A percentile compares a stretch with the other conserved stretches of the same genome.
Conservation (phyloP, 148 eudicot species). For the Limonium bicolor region DNA sequence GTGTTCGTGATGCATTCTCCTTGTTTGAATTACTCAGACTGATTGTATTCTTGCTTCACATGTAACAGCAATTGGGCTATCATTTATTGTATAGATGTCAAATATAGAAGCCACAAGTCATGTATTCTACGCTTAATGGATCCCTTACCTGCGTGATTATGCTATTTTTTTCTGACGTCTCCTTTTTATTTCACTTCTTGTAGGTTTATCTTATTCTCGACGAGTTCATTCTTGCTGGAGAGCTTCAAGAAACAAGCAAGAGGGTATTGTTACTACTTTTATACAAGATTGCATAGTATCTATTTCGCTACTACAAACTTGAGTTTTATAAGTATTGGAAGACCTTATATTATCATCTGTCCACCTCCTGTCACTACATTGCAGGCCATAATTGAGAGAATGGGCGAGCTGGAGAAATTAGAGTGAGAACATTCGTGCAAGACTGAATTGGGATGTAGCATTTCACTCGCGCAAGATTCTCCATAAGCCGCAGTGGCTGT, state of each 20-base stretch:
- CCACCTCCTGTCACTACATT: neutral
- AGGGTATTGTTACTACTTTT: constrained; percentile 21
- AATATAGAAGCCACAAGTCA: neutral
- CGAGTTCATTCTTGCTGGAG: constrained; percentile 85
- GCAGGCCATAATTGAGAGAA: constrained; percentile 70
- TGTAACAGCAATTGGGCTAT: too few species aligned
- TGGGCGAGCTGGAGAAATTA: constrained; percentile 83
- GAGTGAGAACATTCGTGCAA: too few species aligned
- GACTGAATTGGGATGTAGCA: too few species aligned
- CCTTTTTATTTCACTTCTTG: neutral
- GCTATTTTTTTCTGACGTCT: neutral
- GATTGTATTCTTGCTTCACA: too few species aligned
- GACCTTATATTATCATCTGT: neutral
- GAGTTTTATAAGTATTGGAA: neutral
- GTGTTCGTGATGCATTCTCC: too few species aligned
- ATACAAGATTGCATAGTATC: neutral
- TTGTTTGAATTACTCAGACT: too few species aligned
- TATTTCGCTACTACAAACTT: neutral
- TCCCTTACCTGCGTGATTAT: neutral
- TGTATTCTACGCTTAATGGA: neutral
- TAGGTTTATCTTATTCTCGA: constrained; percentile 75
- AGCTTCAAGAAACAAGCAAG: constrained; percentile 86
- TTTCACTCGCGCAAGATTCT: too few species aligned
- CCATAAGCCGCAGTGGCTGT: too few species aligned
- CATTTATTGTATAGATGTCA: neutral